Conservation (phyloP, 2,329 filamentous ascomycete species). For the Hypoxylon sp. region DNA sequence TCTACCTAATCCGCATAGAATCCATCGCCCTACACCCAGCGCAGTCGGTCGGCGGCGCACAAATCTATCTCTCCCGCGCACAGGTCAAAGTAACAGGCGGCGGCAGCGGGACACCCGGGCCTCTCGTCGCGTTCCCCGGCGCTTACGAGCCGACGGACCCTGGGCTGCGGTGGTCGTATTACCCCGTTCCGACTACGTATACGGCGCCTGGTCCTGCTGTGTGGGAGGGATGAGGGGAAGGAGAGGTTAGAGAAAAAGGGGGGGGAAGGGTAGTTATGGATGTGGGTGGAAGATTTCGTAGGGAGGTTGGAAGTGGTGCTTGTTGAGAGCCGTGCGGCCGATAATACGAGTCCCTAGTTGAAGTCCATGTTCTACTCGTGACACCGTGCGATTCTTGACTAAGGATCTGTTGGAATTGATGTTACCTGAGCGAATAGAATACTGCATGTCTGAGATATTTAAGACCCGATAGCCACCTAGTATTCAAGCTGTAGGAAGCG, state of each 20-base stretch:
- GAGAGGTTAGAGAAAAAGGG: neutral
- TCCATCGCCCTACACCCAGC: slow-evolving; percentile 54
- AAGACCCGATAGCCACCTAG: neutral
- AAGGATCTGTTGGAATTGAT: too few relatives aligned
- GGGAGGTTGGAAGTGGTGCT: neutral
- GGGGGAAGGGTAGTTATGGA: neutral
- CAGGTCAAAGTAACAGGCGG: slow-evolving; percentile 52
- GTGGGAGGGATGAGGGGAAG: slow-evolving; percentile 30
- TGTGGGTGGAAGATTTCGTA: neutral
- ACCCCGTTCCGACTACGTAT: slow-evolving; percentile 49
- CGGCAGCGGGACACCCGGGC: slow-evolving; percentile 47
- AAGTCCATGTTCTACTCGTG: too few relatives aligned
- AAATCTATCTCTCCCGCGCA: slow-evolving; percentile 53
- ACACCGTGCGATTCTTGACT: too few relatives aligned
- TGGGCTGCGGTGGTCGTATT: slow-evolving; percentile 48
- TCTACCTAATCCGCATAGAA: slow-evolving; percentile 56
- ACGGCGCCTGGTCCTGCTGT: slow-evolving; percentile 49
- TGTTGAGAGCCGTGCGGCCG: too few relatives aligned
- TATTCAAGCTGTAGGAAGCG: too few relatives aligned
- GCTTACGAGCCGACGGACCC: slow-evolving; percentile 51
- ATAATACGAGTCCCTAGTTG: too few relatives aligned
- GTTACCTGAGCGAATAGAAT: too few relatives aligned
- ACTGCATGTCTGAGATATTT: neutral
- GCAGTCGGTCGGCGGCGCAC: slow-evolving; percentile 50
- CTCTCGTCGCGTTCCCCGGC: slow-evolving; percentile 51